phyloP scores from a whole-genome alignment of 2,329 filamentous ascomycete species.

The Colletotrichum chlorophyti region DNA sequence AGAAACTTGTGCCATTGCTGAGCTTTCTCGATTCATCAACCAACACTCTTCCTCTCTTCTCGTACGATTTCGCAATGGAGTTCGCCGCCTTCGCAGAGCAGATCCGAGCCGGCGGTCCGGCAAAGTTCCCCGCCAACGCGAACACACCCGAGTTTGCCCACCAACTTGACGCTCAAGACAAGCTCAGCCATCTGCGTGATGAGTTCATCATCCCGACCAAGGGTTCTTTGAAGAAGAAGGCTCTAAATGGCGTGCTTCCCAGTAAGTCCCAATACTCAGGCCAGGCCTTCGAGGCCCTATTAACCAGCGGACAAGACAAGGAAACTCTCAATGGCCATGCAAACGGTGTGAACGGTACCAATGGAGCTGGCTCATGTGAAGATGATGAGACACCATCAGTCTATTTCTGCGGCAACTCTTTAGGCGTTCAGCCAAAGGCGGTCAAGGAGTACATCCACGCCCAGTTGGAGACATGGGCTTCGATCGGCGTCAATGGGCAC shows the following conservation, averaged over 20 bases:
- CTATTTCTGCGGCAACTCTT: constrained; percentile 82
- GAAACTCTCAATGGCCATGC: constrained; percentile 33
- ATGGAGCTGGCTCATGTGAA: constrained; percentile 30
- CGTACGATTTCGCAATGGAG: constrained; percentile 42
- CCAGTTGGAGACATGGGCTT: constrained; percentile 84
- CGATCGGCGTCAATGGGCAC: constrained; percentile 84
- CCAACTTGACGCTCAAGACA: constrained; percentile 65
- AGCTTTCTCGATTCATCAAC: not conserved
- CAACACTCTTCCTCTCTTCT: not conserved
- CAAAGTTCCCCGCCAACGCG: constrained; percentile 56
- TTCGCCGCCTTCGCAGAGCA: constrained; percentile 45
- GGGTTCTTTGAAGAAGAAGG: constrained; percentile 71
- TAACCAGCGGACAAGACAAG: not conserved
- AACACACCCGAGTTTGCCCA: constrained; percentile 55
- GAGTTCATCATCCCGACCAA: constrained; percentile 83
- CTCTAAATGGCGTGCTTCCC: constrained; percentile 53
- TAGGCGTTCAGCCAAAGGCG: constrained; percentile 76
- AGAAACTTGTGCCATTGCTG: not conserved
- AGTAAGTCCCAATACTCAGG: no score
- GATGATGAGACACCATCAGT: constrained; percentile 57
- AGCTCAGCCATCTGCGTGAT: constrained; percentile 65
- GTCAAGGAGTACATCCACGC: constrained; percentile 70
- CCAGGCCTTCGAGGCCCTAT: no score
- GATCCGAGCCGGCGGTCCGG: constrained; percentile 47
- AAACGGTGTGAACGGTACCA: constrained; percentile 35